Conservation (phyloP, 2,329 filamentous ascomycete genomes). For the Scolecobasidium constrictum region DNA sequence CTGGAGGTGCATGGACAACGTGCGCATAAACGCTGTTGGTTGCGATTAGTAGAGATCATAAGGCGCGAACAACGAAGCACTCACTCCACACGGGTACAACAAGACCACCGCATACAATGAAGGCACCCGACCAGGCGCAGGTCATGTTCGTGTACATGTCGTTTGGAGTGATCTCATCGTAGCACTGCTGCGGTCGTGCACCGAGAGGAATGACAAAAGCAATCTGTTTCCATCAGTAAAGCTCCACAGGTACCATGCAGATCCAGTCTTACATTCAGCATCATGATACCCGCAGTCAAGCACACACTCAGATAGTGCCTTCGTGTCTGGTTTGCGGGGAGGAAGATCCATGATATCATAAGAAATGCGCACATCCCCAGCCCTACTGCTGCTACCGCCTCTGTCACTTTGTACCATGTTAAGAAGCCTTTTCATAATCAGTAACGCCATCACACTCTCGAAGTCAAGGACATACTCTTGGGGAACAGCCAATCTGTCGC, state of each 20-base stretch:
- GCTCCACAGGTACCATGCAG: background rate
- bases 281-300: constrained; percentile 62
- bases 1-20: constrained; percentile 86
- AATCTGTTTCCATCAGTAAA: constrained; percentile 41
- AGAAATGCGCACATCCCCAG: constrained; percentile 64
- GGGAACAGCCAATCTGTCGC: constrained; percentile 65
- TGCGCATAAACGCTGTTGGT: constrained; percentile 61
- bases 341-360: constrained; percentile 63
- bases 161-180: constrained; percentile 82
- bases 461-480: constrained; percentile 32
- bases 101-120: constrained; percentile 80
- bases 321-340: constrained; percentile 82
- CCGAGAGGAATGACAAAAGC: constrained; percentile 85
- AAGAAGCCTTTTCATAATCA: constrained; percentile 33
- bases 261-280: no score
- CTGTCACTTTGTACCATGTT: constrained; percentile 53
- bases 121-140: constrained; percentile 80
- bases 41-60: background rate
- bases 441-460: background rate
- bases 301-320: constrained; percentile 91
- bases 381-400: constrained; percentile 71
- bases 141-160: constrained; percentile 74
- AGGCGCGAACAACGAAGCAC: constrained; percentile 14
- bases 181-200: constrained; percentile 69
- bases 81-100: constrained; percentile 70